phyloP scores from a whole-genome alignment of 1,139 yeast species.

The Debaryomycetaceae sp. region DNA sequence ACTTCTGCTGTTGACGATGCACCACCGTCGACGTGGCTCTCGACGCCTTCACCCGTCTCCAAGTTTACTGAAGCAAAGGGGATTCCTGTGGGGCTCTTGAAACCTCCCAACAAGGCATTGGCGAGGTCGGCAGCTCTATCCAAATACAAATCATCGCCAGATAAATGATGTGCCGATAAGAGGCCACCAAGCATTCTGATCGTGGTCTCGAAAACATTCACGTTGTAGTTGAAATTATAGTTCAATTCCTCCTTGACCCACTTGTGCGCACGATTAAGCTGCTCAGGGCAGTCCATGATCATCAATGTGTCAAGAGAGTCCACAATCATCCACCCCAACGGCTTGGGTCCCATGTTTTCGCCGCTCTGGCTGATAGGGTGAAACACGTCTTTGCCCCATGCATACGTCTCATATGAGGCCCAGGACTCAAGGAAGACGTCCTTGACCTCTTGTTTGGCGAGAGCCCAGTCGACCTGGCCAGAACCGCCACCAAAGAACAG shows the following conservation, averaged over 20 bases:
- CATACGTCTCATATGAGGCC: slow-evolving; percentile 71
- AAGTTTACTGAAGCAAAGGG: slow-evolving; percentile 82
- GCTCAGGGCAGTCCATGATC: slow-evolving; percentile 72
- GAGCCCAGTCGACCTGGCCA: slow-evolving; percentile 25
- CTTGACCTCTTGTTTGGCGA: slow-evolving; percentile 52
- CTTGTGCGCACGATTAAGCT: slow-evolving; percentile 57
- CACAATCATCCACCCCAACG: slow-evolving; percentile 93
- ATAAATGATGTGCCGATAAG: slow-evolving; percentile 72
- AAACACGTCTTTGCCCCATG: slow-evolving; percentile 62
- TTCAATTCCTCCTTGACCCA: slow-evolving; percentile 65
- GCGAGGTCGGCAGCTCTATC: slow-evolving; percentile 78
- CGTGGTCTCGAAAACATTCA: slow-evolving; percentile 88
- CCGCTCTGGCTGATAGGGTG: slow-evolving; percentile 56
- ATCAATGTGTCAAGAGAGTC: slow-evolving; percentile 83
- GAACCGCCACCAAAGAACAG: background rate
- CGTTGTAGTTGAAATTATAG: slow-evolving; percentile 60
- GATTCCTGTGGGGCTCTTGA: slow-evolving; percentile 59
- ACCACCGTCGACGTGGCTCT: slow-evolving; percentile 59
- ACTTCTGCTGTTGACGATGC: slow-evolving; percentile 85
- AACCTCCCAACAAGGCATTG: slow-evolving; percentile 62
- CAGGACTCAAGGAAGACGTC: slow-evolving; percentile 72
- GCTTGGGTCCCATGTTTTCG: slow-evolving; percentile 75
- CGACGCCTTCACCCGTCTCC: slow-evolving; percentile 54
- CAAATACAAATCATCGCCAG: slow-evolving; percentile 65
- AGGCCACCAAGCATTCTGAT: slow-evolving; percentile 93